Conservation (phyloP, 768 basidiomycete genomes). For the Coprinopsis strossmayeri region DNA sequence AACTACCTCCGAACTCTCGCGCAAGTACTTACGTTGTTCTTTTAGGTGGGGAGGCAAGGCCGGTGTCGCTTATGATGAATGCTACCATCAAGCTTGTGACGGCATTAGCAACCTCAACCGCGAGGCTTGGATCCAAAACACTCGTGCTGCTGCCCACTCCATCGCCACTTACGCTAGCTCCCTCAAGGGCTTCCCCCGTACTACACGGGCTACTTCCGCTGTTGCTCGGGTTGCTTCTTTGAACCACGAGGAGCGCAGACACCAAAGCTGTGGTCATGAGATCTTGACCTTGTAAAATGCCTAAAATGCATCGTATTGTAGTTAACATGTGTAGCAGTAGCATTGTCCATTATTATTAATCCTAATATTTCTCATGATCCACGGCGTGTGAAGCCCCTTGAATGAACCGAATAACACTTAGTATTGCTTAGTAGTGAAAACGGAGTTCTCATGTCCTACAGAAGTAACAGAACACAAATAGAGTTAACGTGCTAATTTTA, state of each 20-base stretch:
- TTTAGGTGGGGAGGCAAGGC: slow-evolving; percentile 23
- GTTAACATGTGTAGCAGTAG: too few relatives aligned
- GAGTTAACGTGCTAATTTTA: too few relatives aligned
- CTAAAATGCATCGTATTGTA: too few relatives aligned
- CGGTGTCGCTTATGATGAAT: slow-evolving; percentile 22
- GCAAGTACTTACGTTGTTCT: not conserved
- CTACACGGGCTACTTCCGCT: not conserved
- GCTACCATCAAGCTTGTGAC: slow-evolving; percentile 25
- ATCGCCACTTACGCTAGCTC: slow-evolving; percentile 22
- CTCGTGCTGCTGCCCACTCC: slow-evolving; percentile 20
- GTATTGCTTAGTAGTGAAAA: too few relatives aligned
- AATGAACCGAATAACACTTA: too few relatives aligned
- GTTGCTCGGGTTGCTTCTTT: not conserved
- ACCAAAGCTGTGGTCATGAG: slow-evolving; percentile 7
- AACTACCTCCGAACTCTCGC: not conserved
- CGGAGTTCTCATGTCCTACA: too few relatives aligned
- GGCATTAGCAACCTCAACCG: slow-evolving; percentile 21
- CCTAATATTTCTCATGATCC: too few relatives aligned
- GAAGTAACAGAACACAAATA: too few relatives aligned
- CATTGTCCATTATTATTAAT: too few relatives aligned
- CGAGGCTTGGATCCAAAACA: slow-evolving; percentile 17
- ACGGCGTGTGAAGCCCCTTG: too few relatives aligned
- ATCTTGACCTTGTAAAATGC: slow-evolving; percentile 11
- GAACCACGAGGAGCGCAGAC: slow-evolving; percentile 4
- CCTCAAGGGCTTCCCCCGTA: slow-evolving; percentile 18